Evolutionary conservation across 2,329 filamentous ascomycete species (phyloP).

Genomic region (Sporothrix mexicana): DNA sequence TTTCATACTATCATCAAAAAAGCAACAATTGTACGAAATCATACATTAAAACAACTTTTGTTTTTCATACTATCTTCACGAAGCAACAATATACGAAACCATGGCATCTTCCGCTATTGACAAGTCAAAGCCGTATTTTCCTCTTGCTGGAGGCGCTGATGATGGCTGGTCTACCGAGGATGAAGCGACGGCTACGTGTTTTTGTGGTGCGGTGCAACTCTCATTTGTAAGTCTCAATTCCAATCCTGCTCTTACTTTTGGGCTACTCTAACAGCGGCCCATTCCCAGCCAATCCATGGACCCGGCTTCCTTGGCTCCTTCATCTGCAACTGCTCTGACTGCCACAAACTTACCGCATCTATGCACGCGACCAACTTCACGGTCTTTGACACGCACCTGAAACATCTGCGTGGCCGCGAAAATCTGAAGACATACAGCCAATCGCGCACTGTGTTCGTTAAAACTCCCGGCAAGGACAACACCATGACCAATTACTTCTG

Average conservation of each 20-base stretch:
- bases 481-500: slow-evolving; percentile 69
- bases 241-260: no score
- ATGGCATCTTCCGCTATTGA: slow-evolving; percentile 20
- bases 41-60: no score
- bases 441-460: slow-evolving; percentile 56
- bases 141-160: slow-evolving; percentile 46
- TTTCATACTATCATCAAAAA: no score
- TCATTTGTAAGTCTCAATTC: slow-evolving; percentile 46
- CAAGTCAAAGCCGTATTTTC: slow-evolving; percentile 46
- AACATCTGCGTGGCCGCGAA: slow-evolving; percentile 57
- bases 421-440: slow-evolving; percentile 56
- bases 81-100: no score
- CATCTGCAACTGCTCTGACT: slow-evolving; percentile 66
- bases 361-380: slow-evolving; percentile 67
- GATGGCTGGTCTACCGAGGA: slow-evolving; percentile 47
- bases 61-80: no score
- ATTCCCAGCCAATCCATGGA: slow-evolving; percentile 50
- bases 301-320: slow-evolving; percentile 57
- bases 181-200: slow-evolving; percentile 63
- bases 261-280: no score
- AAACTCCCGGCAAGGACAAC: slow-evolving; percentile 49
- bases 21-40: no score
- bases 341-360: slow-evolving; percentile 66
- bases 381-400: slow-evolving; percentile 52
- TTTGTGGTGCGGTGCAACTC: slow-evolving; percentile 62